Conservation (phyloP, 2,329 filamentous ascomycete species). For the Botrytis paeoniae region DNA sequence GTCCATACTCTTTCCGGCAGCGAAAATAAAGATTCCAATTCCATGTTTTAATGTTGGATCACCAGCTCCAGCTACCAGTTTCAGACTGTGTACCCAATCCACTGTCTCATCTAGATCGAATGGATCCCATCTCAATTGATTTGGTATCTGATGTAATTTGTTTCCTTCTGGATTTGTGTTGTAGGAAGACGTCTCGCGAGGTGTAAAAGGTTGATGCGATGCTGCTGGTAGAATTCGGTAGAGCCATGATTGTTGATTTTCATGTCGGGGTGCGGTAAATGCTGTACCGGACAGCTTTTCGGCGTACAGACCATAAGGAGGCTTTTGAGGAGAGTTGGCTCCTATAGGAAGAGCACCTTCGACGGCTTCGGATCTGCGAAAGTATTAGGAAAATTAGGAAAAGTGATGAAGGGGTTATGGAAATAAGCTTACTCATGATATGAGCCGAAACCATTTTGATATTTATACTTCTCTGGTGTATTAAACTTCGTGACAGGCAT, state of each 20-base stretch:
- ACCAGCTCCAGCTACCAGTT: slow-evolving; percentile 74
- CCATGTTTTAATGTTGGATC: slow-evolving; percentile 77
- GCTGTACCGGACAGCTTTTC: slow-evolving; percentile 60
- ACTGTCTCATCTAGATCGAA: slow-evolving; percentile 69
- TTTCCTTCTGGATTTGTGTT: slow-evolving; percentile 40
- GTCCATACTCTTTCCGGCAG: slow-evolving; percentile 74
- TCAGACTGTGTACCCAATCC: slow-evolving; percentile 61
- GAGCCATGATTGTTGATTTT: slow-evolving; percentile 57
- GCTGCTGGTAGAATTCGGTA: slow-evolving; percentile 55
- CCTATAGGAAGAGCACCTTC: slow-evolving; percentile 62
- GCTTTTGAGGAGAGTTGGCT: slow-evolving; percentile 68
- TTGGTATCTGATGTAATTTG: slow-evolving; percentile 67
- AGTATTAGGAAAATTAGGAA: slow-evolving; percentile 24
- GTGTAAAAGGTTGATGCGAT: slow-evolving; percentile 49
- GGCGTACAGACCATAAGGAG: slow-evolving; percentile 64
- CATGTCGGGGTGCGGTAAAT: slow-evolving; percentile 54
- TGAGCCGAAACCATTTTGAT: slow-evolving; percentile 65
- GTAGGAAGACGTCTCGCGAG: slow-evolving; percentile 45
- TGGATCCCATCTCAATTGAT: slow-evolving; percentile 72
- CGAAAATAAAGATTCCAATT: slow-evolving; percentile 76
- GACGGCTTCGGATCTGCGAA: slow-evolving; percentile 59
- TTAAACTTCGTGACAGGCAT: slow-evolving; percentile 66
- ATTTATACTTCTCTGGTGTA: slow-evolving; percentile 62
- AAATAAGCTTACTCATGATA: slow-evolving; percentile 58
- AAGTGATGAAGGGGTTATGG: not conserved